These are phyloP conservation scores for Puccinia coronata DNA, from an alignment of 1,284 basidiomycete species.

Conservation along the genomic window DNA sequence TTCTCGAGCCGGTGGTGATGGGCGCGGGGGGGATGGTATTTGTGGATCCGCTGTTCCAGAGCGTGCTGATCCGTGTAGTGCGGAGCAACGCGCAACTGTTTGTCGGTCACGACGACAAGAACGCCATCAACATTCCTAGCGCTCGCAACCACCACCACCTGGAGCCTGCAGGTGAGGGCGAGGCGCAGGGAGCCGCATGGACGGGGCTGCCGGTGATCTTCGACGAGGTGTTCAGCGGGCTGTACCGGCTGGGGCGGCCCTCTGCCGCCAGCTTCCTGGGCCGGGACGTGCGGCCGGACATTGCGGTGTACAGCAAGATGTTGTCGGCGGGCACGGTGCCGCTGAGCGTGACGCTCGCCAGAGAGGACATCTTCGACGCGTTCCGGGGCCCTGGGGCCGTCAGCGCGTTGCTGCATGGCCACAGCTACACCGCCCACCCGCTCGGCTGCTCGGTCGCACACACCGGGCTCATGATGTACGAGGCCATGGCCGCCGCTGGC, in stretches of 20 bases:
- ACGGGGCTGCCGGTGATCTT: slow-evolving; percentile 84
- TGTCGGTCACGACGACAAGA: slow-evolving; percentile 52
- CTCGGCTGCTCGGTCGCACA: slow-evolving; percentile 89
- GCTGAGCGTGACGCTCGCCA: too few species aligned
- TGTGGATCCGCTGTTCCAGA: slow-evolving; percentile 94
- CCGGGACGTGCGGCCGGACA: slow-evolving; percentile 69
- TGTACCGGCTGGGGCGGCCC: slow-evolving; percentile 78
- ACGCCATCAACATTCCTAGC: too few species aligned
- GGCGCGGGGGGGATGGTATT: slow-evolving; percentile 97
- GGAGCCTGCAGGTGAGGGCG: slow-evolving; percentile 26
- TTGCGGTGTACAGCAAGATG: slow-evolving; percentile 89
- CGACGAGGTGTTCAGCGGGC: slow-evolving; percentile 92
- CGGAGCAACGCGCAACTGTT: slow-evolving; percentile 65
- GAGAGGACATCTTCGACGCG: too few species aligned
- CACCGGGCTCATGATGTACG: too few species aligned
- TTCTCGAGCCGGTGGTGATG: slow-evolving; percentile 89
- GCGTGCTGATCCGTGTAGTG: slow-evolving; percentile 78
- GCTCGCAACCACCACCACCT: too few species aligned
- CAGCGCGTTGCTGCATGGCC: too few species aligned
- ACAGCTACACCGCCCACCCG: slow-evolving; percentile 90
- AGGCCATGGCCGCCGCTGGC: too few species aligned
- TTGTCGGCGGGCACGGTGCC: slow-evolving; percentile 96
- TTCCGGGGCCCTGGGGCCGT: too few species aligned
- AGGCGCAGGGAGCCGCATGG: slow-evolving; percentile 62
- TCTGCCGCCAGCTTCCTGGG: slow-evolving; percentile 71